Evolutionary conservation across 2,329 filamentous ascomycete genomes (phyloP).

Genomic region (Aspergillus viridinutans): DNA sequence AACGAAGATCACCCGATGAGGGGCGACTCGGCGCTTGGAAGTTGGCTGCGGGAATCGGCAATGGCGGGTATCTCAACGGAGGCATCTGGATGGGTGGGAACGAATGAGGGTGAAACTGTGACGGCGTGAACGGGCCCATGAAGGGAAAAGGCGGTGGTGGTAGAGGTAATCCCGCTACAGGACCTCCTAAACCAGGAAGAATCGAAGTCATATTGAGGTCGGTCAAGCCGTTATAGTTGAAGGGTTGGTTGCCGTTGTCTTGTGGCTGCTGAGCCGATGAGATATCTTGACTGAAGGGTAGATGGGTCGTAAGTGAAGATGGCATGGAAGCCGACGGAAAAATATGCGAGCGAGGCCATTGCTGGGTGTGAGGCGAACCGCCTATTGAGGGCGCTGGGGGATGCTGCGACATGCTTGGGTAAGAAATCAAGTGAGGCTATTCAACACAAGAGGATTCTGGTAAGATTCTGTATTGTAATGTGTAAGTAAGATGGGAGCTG

Average conservation of each 20-base stretch:
- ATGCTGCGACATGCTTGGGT: conserved; percentile 45
- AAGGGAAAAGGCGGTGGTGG: conserved; percentile 29
- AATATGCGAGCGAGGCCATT: conserved; percentile 33
- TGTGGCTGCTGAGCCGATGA: conserved; percentile 20
- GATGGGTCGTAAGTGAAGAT: conserved; percentile 24
- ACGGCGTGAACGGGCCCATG: conserved; percentile 30
- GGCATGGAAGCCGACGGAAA: conserved; percentile 17
- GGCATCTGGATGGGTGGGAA: conserved; percentile 31
- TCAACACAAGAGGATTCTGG: neutral
- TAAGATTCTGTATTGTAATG: neutral
- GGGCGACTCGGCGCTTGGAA: conserved; percentile 6
- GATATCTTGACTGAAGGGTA: conserved; percentile 22
- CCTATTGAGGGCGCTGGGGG: conserved; percentile 43
- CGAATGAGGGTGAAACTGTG: conserved; percentile 26
- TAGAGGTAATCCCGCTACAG: conserved; percentile 18
- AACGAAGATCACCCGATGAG: conserved; percentile 7
- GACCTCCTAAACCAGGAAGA: conserved; percentile 27
- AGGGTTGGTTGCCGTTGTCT: conserved; percentile 7
- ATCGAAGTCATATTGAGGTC: conserved; percentile 25
- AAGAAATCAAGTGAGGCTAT: neutral
- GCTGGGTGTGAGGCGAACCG: conserved; percentile 32
- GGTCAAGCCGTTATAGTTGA: conserved; percentile 20
- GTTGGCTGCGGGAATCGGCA: conserved; percentile 16
- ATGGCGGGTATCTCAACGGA: conserved; percentile 17
- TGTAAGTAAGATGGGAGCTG: conserved; percentile 7